A percentile compares a stretch with the other conserved stretches of the same genome.
phyloP scores from a whole-genome alignment of 2,329 filamentous ascomycete genomes.

The Arachnomyces sp. region DNA sequence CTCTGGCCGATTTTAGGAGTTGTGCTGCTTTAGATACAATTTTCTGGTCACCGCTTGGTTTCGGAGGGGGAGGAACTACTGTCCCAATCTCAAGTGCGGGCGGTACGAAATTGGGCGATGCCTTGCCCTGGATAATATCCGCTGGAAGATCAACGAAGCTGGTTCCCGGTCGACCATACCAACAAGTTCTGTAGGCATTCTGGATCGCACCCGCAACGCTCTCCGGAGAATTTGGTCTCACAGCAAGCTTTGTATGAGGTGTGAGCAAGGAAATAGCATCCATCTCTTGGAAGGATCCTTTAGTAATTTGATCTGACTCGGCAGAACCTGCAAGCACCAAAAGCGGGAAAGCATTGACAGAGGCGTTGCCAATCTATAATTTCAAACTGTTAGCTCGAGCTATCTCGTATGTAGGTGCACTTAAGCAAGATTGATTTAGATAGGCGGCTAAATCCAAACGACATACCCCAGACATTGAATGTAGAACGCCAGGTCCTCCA shows the following conservation, averaged over 20 bases:
- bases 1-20: slow-evolving; percentile 42
- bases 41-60: slow-evolving; percentile 38
- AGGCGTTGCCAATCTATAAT: slow-evolving; percentile 41
- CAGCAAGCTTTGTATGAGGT: slow-evolving; percentile 47
- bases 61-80: slow-evolving; percentile 33
- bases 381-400: slow-evolving; percentile 3
- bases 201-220: slow-evolving; percentile 41
- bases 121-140: slow-evolving; percentile 44
- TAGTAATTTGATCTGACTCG: slow-evolving; percentile 45
- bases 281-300: slow-evolving; percentile 52
- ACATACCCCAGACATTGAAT: slow-evolving; percentile 50
- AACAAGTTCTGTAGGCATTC: slow-evolving; percentile 46
- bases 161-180: slow-evolving; percentile 48
- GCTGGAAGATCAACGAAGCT: slow-evolving; percentile 50
- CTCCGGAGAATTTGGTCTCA: slow-evolving; percentile 40
- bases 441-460: background rate
- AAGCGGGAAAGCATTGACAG: slow-evolving; percentile 49
- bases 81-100: slow-evolving; percentile 8
- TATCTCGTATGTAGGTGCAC: background rate
- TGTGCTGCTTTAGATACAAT: slow-evolving; percentile 36
- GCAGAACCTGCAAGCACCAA: slow-evolving; percentile 48
- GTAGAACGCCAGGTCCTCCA: slow-evolving; percentile 51
- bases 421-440: slow-evolving; percentile 3
- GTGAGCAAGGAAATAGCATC: slow-evolving; percentile 47
- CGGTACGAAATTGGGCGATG: slow-evolving; percentile 15